Evolutionary conservation across 345 rosid genomes (phyloP).

Genomic region (Ceriops tagal): DNA sequence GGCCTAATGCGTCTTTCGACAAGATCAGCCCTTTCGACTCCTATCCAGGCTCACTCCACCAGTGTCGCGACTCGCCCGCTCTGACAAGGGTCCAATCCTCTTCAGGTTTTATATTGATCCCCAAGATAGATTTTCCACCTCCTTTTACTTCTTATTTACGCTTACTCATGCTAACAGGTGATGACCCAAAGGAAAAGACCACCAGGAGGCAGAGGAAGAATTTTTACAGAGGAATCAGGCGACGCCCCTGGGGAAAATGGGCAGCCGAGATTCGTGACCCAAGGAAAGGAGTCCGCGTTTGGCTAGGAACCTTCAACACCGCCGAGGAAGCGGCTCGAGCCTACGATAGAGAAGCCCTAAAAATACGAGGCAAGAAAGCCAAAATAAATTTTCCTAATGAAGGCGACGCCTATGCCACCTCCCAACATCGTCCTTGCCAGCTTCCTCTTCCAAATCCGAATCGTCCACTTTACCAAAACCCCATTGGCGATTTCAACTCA

Average conservation of each 20-base stretch:
- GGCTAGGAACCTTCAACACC: slow-evolving; percentile 92
- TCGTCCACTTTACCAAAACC: slow-evolving; percentile 5
- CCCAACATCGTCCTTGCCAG: slow-evolving; percentile 5
- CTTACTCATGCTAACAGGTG: slow-evolving; percentile 31
- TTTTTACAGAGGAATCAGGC: slow-evolving; percentile 80
- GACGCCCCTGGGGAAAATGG: slow-evolving; percentile 97
- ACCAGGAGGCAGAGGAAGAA: slow-evolving; percentile 71
- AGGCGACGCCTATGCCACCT: slow-evolving; percentile 21
- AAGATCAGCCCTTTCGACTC: slow-evolving; percentile 21
- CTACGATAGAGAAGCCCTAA: slow-evolving; percentile 78
- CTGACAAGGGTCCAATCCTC: slow-evolving; percentile 25
- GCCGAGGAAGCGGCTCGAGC: slow-evolving; percentile 93
- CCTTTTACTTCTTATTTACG: not conserved
- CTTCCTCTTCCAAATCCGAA: not conserved
- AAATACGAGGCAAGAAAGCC: slow-evolving; percentile 80
- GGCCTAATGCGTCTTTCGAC: slow-evolving; percentile 43
- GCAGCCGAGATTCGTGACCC: slow-evolving; percentile 98
- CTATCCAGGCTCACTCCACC: slow-evolving; percentile 2
- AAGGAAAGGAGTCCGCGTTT: slow-evolving; percentile 82
- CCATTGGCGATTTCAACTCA: not conserved
- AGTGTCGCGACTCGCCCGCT: slow-evolving; percentile 8
- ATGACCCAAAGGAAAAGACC: slow-evolving; percentile 35
- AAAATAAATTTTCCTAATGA: slow-evolving; percentile 85
- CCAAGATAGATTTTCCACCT: too few relatives aligned
- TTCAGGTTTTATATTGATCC: slow-evolving; percentile 37